These are phyloP conservation scores for Cytidiella melzeri DNA, from an alignment of 768 basidiomycete genomes.

Conservation along the genomic window DNA sequence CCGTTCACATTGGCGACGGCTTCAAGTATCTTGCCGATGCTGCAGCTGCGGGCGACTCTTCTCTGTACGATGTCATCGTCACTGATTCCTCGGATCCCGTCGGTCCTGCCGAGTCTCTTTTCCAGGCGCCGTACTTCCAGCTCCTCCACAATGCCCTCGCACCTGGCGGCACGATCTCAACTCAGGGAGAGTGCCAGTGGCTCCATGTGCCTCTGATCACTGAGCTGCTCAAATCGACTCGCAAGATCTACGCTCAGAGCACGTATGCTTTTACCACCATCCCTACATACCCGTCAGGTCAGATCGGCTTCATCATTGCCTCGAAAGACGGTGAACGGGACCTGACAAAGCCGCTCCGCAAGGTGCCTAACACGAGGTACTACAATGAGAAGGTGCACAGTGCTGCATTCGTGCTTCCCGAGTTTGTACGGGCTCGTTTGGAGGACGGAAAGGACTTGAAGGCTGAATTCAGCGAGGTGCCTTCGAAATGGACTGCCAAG, in stretches of 20 bases:
- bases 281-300: constrained; percentile 97
- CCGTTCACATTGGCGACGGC: constrained; percentile 86
- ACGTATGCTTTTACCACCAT: constrained; percentile 96
- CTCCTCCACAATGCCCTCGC: constrained; percentile 86
- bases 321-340: constrained; percentile 70
- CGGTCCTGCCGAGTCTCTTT: constrained; percentile 89
- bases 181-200: constrained; percentile 96
- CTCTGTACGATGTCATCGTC: constrained; percentile 94
- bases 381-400: constrained; percentile 80
- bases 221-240: constrained; percentile 62
- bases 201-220: constrained; percentile 85
- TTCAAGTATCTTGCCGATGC: constrained; percentile 89
- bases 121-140: constrained; percentile 96
- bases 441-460: constrained; percentile 65
- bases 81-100: constrained; percentile 99
- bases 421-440: constrained; percentile 74
- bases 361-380: constrained; percentile 69
- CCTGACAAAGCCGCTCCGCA: constrained; percentile 66
- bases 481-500: constrained; percentile 21
- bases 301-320: constrained; percentile 91
- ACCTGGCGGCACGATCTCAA: constrained; percentile 89
- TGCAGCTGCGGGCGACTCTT: constrained; percentile 40
- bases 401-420: constrained; percentile 86
- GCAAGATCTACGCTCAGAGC: constrained; percentile 67
- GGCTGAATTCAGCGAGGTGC: constrained; percentile 64